Percentiles rank a stretch among this genome's conserved stretches.
Evolutionary conservation across 495 filamentous ascomycete species (phyloP).

Genomic region (Penicillium macrosclerotiorum): DNA sequence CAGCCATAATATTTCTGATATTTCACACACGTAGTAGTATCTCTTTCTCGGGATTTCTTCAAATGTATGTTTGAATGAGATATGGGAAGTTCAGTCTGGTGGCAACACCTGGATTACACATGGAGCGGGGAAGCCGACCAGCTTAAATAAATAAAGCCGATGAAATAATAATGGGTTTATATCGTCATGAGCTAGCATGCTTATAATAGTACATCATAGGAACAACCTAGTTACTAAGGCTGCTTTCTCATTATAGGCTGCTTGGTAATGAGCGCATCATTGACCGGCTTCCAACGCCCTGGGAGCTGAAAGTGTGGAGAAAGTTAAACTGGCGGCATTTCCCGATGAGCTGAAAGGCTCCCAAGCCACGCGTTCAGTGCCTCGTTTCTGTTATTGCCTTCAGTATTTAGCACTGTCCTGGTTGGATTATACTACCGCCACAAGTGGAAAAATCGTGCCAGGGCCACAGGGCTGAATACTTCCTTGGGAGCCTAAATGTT

Average conservation of each 20-base stretch:
- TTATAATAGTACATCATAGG: background rate
- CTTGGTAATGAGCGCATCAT: slow-evolving; percentile 13
- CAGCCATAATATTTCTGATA: slow-evolving; percentile 2
- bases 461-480: too few species aligned
- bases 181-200: background rate
- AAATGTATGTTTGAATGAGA: background rate
- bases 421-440: too few species aligned
- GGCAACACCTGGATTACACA: too few species aligned
- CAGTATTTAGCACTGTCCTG: too few species aligned
- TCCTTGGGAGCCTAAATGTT: too few species aligned
- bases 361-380: too few species aligned
- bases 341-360: background rate
- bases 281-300: slow-evolving; percentile 1
- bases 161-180: background rate
- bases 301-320: background rate
- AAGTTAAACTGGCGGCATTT: slow-evolving; percentile 4
- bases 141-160: background rate
- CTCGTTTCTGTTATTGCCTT: too few species aligned
- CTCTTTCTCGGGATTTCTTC: background rate
- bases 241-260: slow-evolving; percentile 11
- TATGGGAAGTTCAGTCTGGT: background rate
- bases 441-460: too few species aligned
- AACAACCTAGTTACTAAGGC: too few species aligned
- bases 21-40: background rate
- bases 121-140: too few species aligned